Conservation (phyloP, 225 moss, liverwort and hornwort species). For the Anthoceros angustus region DNA sequence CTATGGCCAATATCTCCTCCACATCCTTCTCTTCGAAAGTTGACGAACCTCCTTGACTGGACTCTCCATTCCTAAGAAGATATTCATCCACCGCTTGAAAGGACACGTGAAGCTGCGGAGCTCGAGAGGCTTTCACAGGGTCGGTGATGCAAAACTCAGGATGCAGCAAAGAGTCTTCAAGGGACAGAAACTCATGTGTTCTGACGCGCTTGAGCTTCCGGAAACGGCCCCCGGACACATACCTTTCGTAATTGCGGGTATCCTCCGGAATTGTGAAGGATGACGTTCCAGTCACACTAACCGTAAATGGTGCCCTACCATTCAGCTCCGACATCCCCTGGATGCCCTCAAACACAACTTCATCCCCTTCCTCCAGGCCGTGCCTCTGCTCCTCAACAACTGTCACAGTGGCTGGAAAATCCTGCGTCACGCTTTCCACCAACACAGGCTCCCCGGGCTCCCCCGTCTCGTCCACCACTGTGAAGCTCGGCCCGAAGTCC, state of each 20-base stretch:
- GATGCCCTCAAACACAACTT: constrained; percentile 58
- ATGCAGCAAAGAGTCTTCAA: constrained; percentile 43
- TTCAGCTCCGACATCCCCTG: constrained; percentile 94
- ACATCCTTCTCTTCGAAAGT: constrained; percentile 38
- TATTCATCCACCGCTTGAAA: constrained; percentile 86
- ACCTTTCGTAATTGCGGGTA: constrained; percentile 44
- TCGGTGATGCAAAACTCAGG: constrained; percentile 74
- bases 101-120: constrained; percentile 56
- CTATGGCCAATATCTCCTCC: constrained; percentile 47
- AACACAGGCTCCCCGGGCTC: constrained; percentile 53
- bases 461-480: constrained; percentile 69
- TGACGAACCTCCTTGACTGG: constrained; percentile 11
- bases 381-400: constrained; percentile 94
- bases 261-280: constrained; percentile 92
- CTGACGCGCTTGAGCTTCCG: constrained; percentile 65
- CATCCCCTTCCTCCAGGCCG: constrained; percentile 81
- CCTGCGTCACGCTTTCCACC: constrained; percentile 93
- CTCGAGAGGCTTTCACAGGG: constrained; percentile 44
- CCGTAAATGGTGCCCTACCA: constrained; percentile 34
- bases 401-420: constrained; percentile 90
- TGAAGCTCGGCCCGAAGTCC: constrained; percentile 76
- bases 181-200: constrained; percentile 38
- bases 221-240: constrained; percentile 82
- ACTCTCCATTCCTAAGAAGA: constrained; percentile 38
- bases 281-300: constrained; percentile 63